Evolutionary conservation across 2,329 filamentous ascomycete genomes (phyloP).

Genomic region (Aspergillus quadricinctus): DNA sequence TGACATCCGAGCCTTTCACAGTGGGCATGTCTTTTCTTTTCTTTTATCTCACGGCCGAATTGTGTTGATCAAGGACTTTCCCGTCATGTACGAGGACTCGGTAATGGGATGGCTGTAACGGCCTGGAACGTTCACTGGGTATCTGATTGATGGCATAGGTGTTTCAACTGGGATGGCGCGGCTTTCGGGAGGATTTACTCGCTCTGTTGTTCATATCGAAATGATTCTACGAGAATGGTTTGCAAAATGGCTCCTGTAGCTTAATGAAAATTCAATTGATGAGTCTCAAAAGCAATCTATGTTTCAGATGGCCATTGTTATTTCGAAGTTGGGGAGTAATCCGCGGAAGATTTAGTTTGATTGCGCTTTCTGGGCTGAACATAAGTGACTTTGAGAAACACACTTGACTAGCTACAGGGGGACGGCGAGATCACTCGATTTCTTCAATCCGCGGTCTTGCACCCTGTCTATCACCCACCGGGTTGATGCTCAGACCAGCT

Average conservation of each 20-base stretch:
- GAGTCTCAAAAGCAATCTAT: neutral
- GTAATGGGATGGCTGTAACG: neutral
- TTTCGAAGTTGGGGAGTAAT: neutral
- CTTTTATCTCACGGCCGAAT: neutral
- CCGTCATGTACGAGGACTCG: neutral
- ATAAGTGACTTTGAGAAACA: neutral
- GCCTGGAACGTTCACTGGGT: neutral
- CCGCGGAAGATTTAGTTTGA: too few relatives aligned
- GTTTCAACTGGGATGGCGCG: neutral
- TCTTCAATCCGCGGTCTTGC: conserved; percentile 38
- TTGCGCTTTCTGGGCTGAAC: too few relatives aligned
- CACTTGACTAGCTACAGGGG: neutral
- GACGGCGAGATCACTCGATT: conserved; percentile 30
- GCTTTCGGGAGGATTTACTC: neutral
- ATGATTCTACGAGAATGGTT: neutral
- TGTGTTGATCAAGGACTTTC: neutral
- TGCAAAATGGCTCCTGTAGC: neutral
- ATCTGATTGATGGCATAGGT: neutral
- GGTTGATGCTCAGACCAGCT: conserved; percentile 36
- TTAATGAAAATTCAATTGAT: neutral
- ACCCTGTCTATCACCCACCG: conserved; percentile 21
- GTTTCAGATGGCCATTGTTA: neutral
- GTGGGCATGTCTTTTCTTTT: neutral
- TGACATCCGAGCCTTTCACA: neutral
- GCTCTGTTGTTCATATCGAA: neutral